These are phyloP conservation scores for Erythrobasidium yunnanense DNA, from an alignment of 768 basidiomycete genomes.

Conservation along the genomic window DNA sequence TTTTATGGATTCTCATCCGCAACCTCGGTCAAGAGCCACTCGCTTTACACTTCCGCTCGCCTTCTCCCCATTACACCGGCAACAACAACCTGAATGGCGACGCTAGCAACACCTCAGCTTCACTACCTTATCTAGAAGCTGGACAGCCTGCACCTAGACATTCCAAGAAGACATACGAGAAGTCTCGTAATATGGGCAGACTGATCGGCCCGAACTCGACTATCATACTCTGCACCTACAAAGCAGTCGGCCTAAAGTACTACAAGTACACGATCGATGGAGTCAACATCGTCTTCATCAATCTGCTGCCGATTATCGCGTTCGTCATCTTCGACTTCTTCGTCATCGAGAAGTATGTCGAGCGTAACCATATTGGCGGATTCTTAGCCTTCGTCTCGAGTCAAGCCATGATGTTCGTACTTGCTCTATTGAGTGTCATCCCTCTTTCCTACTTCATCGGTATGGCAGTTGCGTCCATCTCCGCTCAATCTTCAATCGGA, in stretches of 20 bases:
- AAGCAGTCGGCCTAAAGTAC: slow-evolving; percentile 77
- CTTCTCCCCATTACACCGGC: slow-evolving; percentile 45
- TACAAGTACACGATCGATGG: slow-evolving; percentile 99
- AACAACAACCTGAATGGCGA: slow-evolving; percentile 17
- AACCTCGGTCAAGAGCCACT: slow-evolving; percentile 68
- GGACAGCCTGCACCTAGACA: slow-evolving; percentile 71
- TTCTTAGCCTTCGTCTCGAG: slow-evolving; percentile 56
- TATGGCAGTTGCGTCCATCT: slow-evolving; percentile 97
- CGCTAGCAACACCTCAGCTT: not conserved
- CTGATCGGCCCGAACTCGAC: slow-evolving; percentile 51
- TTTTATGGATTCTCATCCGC: slow-evolving; percentile 87
- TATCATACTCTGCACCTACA: slow-evolving; percentile 86
- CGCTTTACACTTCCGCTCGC: slow-evolving; percentile 80
- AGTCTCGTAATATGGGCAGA: slow-evolving; percentile 33
- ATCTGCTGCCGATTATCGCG: slow-evolving; percentile 83
- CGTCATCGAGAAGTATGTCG: slow-evolving; percentile 61
- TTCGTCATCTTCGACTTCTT: slow-evolving; percentile 91
- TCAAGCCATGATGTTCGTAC: slow-evolving; percentile 66
- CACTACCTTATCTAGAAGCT: slow-evolving; percentile 46
- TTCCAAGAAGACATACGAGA: slow-evolving; percentile 34
- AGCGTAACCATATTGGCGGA: slow-evolving; percentile 49
- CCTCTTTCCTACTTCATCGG: slow-evolving; percentile 98
- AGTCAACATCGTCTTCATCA: slow-evolving; percentile 95
- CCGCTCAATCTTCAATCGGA: slow-evolving; percentile 94
- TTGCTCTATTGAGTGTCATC: slow-evolving; percentile 80